A percentile compares a stretch with the other conserved stretches of the same genome.
Evolutionary conservation across 768 basidiomycete genomes (phyloP).

Genomic region (Boletus sensibilis): DNA sequence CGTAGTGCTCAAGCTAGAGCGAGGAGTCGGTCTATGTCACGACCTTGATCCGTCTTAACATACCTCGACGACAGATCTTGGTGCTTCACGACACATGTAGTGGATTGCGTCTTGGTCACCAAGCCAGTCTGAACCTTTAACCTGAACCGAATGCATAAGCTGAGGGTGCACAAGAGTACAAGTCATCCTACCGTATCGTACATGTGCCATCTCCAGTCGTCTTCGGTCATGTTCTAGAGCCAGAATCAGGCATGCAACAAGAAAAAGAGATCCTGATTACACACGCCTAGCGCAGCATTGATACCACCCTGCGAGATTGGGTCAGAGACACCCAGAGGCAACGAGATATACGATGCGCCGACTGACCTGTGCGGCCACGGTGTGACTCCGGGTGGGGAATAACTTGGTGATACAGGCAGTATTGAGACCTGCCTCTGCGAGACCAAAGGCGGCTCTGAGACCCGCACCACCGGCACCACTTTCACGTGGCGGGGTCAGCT

Average conservation of each 20-base stretch:
- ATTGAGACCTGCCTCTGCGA: constrained; percentile 97
- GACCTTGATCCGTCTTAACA: constrained; percentile 6
- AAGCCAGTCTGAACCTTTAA: constrained; percentile 99
- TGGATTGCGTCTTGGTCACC: constrained; percentile 99
- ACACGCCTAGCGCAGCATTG: constrained; percentile 92
- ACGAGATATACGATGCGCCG: neutral
- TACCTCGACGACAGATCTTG: constrained; percentile 89
- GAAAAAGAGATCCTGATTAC: constrained; percentile 27
- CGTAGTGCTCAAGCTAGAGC: constrained; percentile 91
- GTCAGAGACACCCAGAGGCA: constrained; percentile 11
- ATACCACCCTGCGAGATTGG: constrained; percentile 74
- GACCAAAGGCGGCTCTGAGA: constrained; percentile 95
- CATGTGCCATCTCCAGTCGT: constrained; percentile 99
- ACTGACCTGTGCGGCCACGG: constrained; percentile 91
- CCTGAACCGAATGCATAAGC: constrained; percentile 45
- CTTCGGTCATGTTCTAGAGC: constrained; percentile 94
- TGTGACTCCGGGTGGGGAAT: constrained; percentile 98
- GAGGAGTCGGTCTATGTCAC: neutral
- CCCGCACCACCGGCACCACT: constrained; percentile 98
- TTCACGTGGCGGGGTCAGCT: constrained; percentile 17
- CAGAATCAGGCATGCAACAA: constrained; percentile 5
- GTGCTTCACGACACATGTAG: constrained; percentile 99
- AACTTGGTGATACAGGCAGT: constrained; percentile 99
- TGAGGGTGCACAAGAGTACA: constrained; percentile 1
- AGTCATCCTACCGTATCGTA: constrained; percentile 75